phyloP scores from a whole-genome alignment of 1,284 basidiomycete species.

The Mycosarcoma maydis region DNA sequence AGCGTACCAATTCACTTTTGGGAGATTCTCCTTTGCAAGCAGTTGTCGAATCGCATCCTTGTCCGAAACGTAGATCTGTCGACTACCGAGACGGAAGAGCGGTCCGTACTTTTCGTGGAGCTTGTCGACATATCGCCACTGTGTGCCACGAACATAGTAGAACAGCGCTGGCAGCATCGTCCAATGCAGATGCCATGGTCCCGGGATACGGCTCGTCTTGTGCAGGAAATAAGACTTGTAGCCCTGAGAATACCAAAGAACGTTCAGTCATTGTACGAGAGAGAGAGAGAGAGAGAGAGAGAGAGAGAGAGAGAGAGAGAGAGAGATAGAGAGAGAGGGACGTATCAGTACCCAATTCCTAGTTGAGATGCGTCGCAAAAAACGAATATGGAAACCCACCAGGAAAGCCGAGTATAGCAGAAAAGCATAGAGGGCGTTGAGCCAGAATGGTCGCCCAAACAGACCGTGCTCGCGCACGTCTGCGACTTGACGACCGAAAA shows the following conservation, averaged over 20 bases:
- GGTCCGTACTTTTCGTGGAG: slow-evolving; percentile 9
- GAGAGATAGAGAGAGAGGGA: too few relatives aligned
- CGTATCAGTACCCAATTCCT: too few relatives aligned
- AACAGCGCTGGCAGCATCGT: slow-evolving; percentile 12
- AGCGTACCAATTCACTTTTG: slow-evolving; percentile 19
- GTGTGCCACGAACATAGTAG: slow-evolving; percentile 10
- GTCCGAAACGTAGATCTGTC: slow-evolving; percentile 21
- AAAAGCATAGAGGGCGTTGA: slow-evolving; percentile 1
- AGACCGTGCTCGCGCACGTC: slow-evolving; percentile 1
- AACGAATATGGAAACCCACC: not conserved
- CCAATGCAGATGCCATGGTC: slow-evolving; percentile 11
- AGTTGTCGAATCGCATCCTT: slow-evolving; percentile 11
- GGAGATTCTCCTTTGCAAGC: slow-evolving; percentile 15
- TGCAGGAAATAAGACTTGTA: slow-evolving; percentile 9
- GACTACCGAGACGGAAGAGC: slow-evolving; percentile 10
- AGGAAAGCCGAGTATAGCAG: slow-evolving; percentile 3
- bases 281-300: too few relatives aligned
- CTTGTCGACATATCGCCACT: slow-evolving; percentile 16
- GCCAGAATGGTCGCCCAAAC: not conserved
- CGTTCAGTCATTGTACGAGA: too few relatives aligned
- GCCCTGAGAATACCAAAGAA: slow-evolving; percentile 10
- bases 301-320: too few relatives aligned
- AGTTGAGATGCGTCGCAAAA: too few relatives aligned
- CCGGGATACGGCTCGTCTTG: slow-evolving; percentile 6
- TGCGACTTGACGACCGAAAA: not conserved